These are phyloP conservation scores for Leccinum pellstonianum DNA, from an alignment of 768 basidiomycete species.

Conservation along the genomic window DNA sequence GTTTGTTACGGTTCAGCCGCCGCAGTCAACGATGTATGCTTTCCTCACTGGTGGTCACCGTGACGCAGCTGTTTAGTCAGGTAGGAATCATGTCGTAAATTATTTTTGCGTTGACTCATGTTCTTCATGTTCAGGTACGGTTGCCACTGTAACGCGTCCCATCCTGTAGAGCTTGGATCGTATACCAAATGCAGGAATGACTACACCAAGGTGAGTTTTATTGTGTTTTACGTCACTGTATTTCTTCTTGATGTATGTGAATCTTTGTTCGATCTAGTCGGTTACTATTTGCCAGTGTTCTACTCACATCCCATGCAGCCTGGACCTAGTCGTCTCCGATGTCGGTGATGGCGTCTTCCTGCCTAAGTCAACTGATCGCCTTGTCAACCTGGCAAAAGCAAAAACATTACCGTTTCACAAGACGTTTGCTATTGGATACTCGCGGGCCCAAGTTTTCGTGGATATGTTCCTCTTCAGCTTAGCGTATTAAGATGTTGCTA, in stretches of 20 bases:
- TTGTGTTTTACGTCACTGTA: conserved; percentile 87
- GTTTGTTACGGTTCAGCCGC: conserved; percentile 79
- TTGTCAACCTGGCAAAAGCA: conserved; percentile 89
- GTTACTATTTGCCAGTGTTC: conserved; percentile 1
- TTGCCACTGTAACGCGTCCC: conserved; percentile 95
- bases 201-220: conserved; percentile 87
- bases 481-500: conserved; percentile 92
- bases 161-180: conserved; percentile 94
- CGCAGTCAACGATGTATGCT: conserved; percentile 77
- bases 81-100: conserved; percentile 38
- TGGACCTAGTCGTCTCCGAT: conserved; percentile 84
- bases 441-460: conserved; percentile 93
- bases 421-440: conserved; percentile 98
- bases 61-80: conserved; percentile 82
- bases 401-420: conserved; percentile 92
- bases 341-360: conserved; percentile 91
- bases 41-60: conserved; percentile 89
- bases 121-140: conserved; percentile 69
- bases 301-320: conserved; percentile 39
- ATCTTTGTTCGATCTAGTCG: background rate
- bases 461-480: conserved; percentile 99
- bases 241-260: conserved; percentile 89
- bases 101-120: background rate
- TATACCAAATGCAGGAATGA: conserved; percentile 88
- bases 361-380: conserved; percentile 93